Evolutionary conservation across 768 basidiomycete species (phyloP).

Genomic region (Amanita brunnescens): DNA sequence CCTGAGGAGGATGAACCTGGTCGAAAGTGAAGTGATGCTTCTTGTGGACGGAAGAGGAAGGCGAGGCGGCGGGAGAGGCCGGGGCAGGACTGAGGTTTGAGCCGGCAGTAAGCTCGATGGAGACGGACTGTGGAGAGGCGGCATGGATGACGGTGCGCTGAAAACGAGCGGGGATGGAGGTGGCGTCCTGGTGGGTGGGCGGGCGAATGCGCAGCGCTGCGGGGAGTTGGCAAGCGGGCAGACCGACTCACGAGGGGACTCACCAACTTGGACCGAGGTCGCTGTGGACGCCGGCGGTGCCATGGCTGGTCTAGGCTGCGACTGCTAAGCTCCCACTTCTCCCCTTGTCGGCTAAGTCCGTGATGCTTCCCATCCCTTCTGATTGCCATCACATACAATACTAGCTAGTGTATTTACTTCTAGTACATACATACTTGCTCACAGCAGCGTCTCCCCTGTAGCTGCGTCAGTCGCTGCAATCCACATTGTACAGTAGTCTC

Average conservation of each 20-base stretch:
- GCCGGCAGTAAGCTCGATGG: slow-evolving; percentile 66
- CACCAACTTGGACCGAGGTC: slow-evolving; percentile 92
- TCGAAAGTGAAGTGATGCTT: slow-evolving; percentile 89
- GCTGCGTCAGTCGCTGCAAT: not conserved
- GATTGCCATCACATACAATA: not conserved
- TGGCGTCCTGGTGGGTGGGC: slow-evolving; percentile 72
- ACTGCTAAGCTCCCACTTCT: slow-evolving; percentile 11
- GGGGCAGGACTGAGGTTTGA: slow-evolving; percentile 42
- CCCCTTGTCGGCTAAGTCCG: slow-evolving; percentile 1
- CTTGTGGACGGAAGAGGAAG: slow-evolving; percentile 46
- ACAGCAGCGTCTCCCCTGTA: slow-evolving; percentile 37
- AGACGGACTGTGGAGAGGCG: slow-evolving; percentile 60
- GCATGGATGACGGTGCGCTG: slow-evolving; percentile 85
- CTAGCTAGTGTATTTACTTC: too few species aligned
- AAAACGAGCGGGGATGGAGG: slow-evolving; percentile 88
- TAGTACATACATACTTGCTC: slow-evolving; percentile 8
- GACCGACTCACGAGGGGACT: slow-evolving; percentile 27
- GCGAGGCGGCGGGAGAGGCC: slow-evolving; percentile 36
- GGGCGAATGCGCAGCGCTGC: slow-evolving; percentile 87
- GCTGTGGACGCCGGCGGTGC: slow-evolving; percentile 65
- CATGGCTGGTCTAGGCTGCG: slow-evolving; percentile 39
- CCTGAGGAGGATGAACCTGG: slow-evolving; percentile 82
- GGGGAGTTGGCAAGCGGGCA: slow-evolving; percentile 3
- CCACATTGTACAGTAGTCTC: slow-evolving; percentile 14
- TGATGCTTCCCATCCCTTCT: slow-evolving; percentile 14